Percentiles rank a stretch among this genome's conserved stretches.
These are phyloP conservation scores for Hypoxylon trugodes DNA, from an alignment of 495 filamentous ascomycete genomes.

Conservation along the genomic window DNA sequence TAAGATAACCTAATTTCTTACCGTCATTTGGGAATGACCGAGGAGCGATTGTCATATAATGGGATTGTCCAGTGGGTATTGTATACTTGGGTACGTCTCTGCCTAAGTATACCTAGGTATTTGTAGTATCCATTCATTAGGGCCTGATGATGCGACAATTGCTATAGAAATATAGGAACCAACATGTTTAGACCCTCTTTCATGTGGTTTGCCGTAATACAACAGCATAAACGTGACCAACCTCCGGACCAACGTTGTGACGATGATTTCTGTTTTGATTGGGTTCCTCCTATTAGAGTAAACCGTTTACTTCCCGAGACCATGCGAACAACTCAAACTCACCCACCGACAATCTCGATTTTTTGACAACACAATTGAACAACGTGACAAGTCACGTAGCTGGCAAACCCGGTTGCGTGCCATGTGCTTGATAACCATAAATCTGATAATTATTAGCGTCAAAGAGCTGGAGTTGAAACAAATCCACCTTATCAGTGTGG, in stretches of 20 bases:
- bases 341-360: not conserved
- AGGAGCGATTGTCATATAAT: too few species aligned
- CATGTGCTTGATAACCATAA: constrained; percentile 30
- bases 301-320: not conserved
- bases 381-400: constrained; percentile 16
- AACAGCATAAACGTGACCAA: constrained; percentile 25
- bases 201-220: constrained; percentile 12
- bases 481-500: constrained; percentile 17
- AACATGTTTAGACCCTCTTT: too few species aligned
- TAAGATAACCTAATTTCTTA: too few species aligned
- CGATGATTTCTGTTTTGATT: constrained; percentile 8
- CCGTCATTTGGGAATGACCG: too few species aligned
- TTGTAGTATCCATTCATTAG: too few species aligned
- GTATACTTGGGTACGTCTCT: too few species aligned
- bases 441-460: constrained; percentile 23
- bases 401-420: too few species aligned
- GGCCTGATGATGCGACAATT: too few species aligned
- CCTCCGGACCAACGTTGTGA: constrained; percentile 9
- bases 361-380: constrained; percentile 4
- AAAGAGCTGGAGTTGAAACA: constrained; percentile 37
- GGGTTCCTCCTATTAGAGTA: not conserved
- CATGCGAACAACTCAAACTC: constrained; percentile 20
- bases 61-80: too few species aligned
- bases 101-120: too few species aligned
- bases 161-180: too few species aligned